These are phyloP conservation scores for Zygoascus hellenicus DNA, from an alignment of 1,139 yeast species.

Conservation along the genomic window DNA sequence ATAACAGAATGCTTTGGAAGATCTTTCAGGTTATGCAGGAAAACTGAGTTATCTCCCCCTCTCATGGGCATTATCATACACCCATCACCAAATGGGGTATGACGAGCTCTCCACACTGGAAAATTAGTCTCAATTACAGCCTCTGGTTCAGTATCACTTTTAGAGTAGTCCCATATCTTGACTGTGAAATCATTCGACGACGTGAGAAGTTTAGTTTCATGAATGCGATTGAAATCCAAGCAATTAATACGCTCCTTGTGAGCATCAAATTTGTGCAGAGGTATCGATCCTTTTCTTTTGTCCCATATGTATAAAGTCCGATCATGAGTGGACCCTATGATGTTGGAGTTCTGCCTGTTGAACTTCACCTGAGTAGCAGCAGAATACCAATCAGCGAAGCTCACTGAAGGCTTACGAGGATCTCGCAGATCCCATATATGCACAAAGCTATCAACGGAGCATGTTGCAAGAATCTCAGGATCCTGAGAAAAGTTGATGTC, in stretches of 20 bases:
- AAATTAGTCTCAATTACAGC: constrained; percentile 64
- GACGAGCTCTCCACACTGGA: constrained; percentile 85
- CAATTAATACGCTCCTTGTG: constrained; percentile 85
- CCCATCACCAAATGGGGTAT: constrained; percentile 86
- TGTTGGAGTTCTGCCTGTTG: constrained; percentile 70
- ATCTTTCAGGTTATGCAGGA: constrained; percentile 46
- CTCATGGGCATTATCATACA: constrained; percentile 86
- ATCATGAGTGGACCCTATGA: constrained; percentile 84
- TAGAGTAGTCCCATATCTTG: constrained; percentile 73
- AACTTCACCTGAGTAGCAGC: constrained; percentile 95
- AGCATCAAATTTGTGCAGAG: constrained; percentile 62
- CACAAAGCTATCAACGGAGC: constrained; percentile 84
- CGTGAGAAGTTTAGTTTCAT: constrained; percentile 57
- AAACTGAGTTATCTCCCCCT: constrained; percentile 76
- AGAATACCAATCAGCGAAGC: constrained; percentile 91
- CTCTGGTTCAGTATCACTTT: constrained; percentile 41
- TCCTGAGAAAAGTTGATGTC: constrained; percentile 86
- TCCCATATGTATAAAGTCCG: constrained; percentile 83
- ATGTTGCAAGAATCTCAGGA: constrained; percentile 88
- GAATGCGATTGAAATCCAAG: constrained; percentile 66
- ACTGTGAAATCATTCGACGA: constrained; percentile 83
- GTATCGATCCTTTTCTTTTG: constrained; percentile 70
- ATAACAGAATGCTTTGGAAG: constrained; percentile 31
- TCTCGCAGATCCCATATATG: constrained; percentile 88
- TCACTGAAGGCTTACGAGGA: constrained; percentile 62